Percentiles rank a stretch among this genome's conserved stretches.
Conservation (phyloP, 768 basidiomycete species). For the Collybia sordida region DNA sequence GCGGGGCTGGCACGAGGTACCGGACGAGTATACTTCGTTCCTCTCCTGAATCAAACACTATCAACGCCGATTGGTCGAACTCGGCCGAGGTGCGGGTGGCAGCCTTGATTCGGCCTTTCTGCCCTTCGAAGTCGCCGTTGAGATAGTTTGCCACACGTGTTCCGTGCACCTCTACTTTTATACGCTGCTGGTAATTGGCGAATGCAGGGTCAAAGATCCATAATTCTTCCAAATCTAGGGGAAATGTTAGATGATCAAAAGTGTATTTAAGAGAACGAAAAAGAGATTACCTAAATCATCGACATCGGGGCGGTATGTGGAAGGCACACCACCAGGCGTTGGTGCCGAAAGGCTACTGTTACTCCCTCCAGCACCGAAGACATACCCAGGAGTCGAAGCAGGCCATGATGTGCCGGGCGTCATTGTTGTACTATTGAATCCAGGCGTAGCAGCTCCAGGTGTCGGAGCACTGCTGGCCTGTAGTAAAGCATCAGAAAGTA, state of each 20-base stretch:
- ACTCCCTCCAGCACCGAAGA: background rate
- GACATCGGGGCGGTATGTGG: background rate
- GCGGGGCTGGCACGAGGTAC: slow-evolving; percentile 41
- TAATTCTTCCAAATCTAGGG: slow-evolving; percentile 5
- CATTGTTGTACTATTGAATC: slow-evolving; percentile 21
- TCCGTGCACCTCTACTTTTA: slow-evolving; percentile 15
- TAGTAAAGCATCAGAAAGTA: background rate
- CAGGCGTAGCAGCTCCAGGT: slow-evolving; percentile 49
- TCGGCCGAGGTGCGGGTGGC: slow-evolving; percentile 24
- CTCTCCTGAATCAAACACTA: slow-evolving; percentile 29
- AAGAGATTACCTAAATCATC: slow-evolving; percentile 7
- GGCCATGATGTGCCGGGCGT: slow-evolving; percentile 10
- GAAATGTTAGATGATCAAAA: background rate
- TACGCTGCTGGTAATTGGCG: slow-evolving; percentile 11
- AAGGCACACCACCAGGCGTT: slow-evolving; percentile 1
- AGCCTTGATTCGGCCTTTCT: slow-evolving; percentile 23
- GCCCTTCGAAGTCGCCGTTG: slow-evolving; percentile 28
- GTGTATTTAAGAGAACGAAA: background rate
- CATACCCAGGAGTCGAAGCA: slow-evolving; percentile 2
- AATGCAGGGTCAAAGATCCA: slow-evolving; percentile 22
- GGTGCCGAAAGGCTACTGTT: background rate
- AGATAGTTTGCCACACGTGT: slow-evolving; percentile 18
- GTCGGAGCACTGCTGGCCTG: slow-evolving; percentile 42
- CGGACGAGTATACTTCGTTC: slow-evolving; percentile 35
- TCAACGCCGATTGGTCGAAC: slow-evolving; percentile 20